These are phyloP conservation scores for Debaryomyces maramus DNA, from an alignment of 805 yeast genomes.

Conservation along the genomic window DNA sequence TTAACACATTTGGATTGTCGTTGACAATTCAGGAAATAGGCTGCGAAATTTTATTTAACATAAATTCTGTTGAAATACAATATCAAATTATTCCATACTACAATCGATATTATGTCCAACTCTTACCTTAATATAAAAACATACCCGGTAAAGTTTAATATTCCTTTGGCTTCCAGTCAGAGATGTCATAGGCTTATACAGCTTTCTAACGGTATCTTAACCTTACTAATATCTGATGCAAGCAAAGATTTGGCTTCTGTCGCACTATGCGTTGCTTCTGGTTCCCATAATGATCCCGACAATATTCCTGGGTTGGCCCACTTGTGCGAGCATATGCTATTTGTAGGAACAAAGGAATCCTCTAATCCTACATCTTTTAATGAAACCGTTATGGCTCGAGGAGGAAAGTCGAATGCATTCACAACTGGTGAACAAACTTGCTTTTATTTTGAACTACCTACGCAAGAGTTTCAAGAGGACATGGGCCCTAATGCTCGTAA, in stretches of 20 bases:
- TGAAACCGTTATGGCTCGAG: constrained; percentile 42
- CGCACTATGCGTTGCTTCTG: constrained; percentile 74
- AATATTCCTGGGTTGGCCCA: constrained; percentile 83
- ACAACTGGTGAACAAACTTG: constrained; percentile 69
- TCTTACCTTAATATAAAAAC: constrained; percentile 10
- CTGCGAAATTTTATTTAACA: too few species aligned
- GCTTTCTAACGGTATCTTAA: constrained; percentile 68
- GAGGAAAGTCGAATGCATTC: constrained; percentile 65
- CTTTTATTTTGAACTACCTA: constrained; percentile 62
- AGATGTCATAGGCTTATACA: constrained; percentile 46
- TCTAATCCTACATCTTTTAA: constrained; percentile 50
- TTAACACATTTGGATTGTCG: too few species aligned
- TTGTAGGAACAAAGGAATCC: constrained; percentile 52
- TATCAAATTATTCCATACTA: too few species aligned
- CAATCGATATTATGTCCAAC: too few species aligned
- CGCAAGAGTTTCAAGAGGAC: constrained; percentile 12
- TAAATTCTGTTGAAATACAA: too few species aligned
- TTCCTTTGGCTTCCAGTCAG: constrained; percentile 37
- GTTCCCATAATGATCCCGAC: constrained; percentile 77
- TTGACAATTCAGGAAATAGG: too few species aligned
- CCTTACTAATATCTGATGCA: constrained; percentile 75
- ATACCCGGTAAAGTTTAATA: constrained; percentile 15
- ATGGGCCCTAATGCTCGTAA: constrained; percentile 7
- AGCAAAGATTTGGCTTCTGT: constrained; percentile 62
- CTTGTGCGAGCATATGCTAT: constrained; percentile 28